phyloP scores from a whole-genome alignment of 192 early-diverging fungal species.

The Coemansia sp. region DNA sequence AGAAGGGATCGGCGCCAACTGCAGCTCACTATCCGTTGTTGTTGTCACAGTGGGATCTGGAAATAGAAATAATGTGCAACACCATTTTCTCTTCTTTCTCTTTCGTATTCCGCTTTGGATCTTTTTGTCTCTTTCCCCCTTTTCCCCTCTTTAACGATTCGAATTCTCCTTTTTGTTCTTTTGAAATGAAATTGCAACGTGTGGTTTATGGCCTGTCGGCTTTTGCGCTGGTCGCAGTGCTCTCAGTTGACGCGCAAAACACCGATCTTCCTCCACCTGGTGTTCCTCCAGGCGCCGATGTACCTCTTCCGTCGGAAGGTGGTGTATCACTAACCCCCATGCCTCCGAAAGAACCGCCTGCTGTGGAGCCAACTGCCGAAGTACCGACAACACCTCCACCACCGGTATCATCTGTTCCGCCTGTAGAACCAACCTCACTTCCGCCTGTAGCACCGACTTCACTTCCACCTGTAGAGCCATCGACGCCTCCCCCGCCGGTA shows the following conservation, averaged over 20 bases:
- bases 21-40: not conserved
- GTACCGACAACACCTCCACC: not conserved
- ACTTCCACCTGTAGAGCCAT: not conserved
- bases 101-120: not conserved
- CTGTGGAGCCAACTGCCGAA: not conserved
- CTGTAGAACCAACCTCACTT: not conserved
- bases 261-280: not conserved
- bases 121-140: not conserved
- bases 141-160: conserved; percentile 3
- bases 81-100: not conserved
- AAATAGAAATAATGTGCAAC: not conserved
- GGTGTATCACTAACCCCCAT: not conserved
- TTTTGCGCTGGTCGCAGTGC: conserved; percentile 5
- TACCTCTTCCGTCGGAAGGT: not conserved
- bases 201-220: not conserved
- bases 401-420: not conserved
- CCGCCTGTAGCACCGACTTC: not conserved
- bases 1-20: not conserved
- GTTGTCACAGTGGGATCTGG: not conserved
- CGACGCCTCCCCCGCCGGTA: not conserved
- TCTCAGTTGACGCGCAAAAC: not conserved
- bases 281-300: too few relatives aligned
- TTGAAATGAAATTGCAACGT: not conserved
- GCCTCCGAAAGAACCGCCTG: not conserved
- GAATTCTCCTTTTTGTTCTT: not conserved